Conservation (phyloP, 2,329 filamentous ascomycete genomes). For the Colletotrichum eremochloae region DNA sequence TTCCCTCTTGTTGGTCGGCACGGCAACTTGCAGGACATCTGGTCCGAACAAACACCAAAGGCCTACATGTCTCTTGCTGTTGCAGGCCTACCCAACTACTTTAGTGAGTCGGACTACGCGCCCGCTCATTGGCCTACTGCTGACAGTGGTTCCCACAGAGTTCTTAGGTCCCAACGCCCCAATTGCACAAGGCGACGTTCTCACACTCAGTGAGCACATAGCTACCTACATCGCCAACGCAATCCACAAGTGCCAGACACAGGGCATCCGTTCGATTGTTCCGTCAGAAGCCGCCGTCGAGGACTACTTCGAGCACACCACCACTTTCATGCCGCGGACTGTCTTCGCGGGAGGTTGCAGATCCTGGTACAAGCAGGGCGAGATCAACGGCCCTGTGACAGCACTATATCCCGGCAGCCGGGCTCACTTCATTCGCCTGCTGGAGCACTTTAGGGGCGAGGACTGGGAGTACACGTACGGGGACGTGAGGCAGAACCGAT, state of each 20-base stretch:
- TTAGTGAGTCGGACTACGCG: conserved; percentile 55
- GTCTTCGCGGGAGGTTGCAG: conserved; percentile 62
- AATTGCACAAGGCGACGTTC: conserved; percentile 64
- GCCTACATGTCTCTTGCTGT: conserved; percentile 69
- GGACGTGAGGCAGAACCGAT: conserved; percentile 55
- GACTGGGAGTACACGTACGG: conserved; percentile 67
- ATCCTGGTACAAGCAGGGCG: conserved; percentile 66
- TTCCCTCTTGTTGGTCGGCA: conserved; percentile 63
- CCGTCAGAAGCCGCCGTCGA: conserved; percentile 61
- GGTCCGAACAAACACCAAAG: conserved; percentile 58
- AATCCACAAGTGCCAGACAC: conserved; percentile 64
- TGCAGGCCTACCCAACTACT: conserved; percentile 67
- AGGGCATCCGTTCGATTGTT: conserved; percentile 61
- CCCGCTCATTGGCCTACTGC: not conserved
- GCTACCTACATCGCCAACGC: conserved; percentile 64
- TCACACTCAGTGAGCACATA: conserved; percentile 65
- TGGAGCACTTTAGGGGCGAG: conserved; percentile 63
- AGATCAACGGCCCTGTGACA: conserved; percentile 59
- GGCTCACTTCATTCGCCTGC: conserved; percentile 67
- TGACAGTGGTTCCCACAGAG: conserved; percentile 48
- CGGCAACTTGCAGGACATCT: conserved; percentile 65
- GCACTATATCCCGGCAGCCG: conserved; percentile 65
- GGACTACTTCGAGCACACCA: conserved; percentile 64
- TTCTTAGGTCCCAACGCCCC: conserved; percentile 67
- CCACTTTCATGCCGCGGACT: conserved; percentile 66